phyloP scores from a whole-genome alignment of 2,329 filamentous ascomycete genomes.

The Exophiala calicioides region DNA sequence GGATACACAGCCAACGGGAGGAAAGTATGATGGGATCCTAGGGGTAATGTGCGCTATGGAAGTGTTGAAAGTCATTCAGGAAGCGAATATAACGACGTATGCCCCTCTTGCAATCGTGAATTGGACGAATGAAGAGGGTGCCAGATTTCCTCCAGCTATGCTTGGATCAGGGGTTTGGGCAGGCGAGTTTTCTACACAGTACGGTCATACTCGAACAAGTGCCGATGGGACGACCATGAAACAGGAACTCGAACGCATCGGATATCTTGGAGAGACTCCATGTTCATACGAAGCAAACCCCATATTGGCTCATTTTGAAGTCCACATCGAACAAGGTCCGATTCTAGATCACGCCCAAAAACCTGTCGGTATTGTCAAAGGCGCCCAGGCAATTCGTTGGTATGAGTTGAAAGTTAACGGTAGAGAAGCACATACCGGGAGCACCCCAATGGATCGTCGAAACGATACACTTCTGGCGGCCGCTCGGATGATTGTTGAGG shows the following conservation, averaged over 20 bases:
- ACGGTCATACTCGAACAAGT: constrained; percentile 3
- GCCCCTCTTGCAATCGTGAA: constrained; percentile 74
- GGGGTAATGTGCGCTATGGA: constrained; percentile 73
- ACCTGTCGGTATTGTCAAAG: constrained; percentile 69
- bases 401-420: constrained; percentile 66
- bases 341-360: constrained; percentile 66
- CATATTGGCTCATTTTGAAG: constrained; percentile 77
- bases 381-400: constrained; percentile 75
- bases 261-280: constrained; percentile 62
- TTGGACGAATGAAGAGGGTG: constrained; percentile 82
- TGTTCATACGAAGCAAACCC: constrained; percentile 56
- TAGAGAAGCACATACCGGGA: constrained; percentile 71
- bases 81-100: constrained; percentile 66
- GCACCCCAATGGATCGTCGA: constrained; percentile 66
- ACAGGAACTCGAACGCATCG: constrained; percentile 68
- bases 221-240: constrained; percentile 53
- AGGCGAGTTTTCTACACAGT: constrained; percentile 7
- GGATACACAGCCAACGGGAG: constrained; percentile 59
- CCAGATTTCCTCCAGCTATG: constrained; percentile 75
- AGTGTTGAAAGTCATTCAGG: constrained; percentile 66
- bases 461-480: constrained; percentile 69
- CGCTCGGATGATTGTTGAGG: constrained; percentile 43
- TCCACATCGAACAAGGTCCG: constrained; percentile 83
- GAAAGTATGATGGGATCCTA: constrained; percentile 73
- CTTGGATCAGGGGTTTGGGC: constrained; percentile 54